Percentiles rank a stretch among this genome's conserved stretches.
Conservation (phyloP, 306 rosid genomes). For the Prosopis cineraria region DNA sequence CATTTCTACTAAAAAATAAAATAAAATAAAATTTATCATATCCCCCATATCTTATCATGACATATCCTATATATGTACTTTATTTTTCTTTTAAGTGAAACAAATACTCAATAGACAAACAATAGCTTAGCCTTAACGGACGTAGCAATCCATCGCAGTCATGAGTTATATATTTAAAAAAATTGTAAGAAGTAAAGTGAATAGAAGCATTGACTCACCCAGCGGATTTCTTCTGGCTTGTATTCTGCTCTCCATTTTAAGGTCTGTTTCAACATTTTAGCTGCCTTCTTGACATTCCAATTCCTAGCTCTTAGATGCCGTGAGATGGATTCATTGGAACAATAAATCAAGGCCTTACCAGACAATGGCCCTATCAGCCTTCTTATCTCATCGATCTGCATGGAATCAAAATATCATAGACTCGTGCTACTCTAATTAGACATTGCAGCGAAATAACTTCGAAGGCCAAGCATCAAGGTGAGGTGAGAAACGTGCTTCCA, state of each 20-base stretch:
- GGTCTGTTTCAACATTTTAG: background rate
- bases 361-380: slow-evolving; percentile 44
- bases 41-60: background rate
- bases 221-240: slow-evolving; percentile 4
- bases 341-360: background rate
- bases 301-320: slow-evolving; percentile 4
- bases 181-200: background rate
- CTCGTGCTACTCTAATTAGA: background rate
- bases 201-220: background rate
- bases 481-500: slow-evolving; percentile 5
- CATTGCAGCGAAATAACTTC: background rate
- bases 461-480: slow-evolving; percentile 14
- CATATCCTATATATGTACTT: background rate
- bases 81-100: background rate
- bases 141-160: background rate
- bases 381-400: slow-evolving; percentile 80
- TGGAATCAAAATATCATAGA: slow-evolving; percentile 21
- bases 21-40: no score
- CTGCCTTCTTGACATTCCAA: slow-evolving; percentile 4
- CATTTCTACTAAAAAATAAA: no score
- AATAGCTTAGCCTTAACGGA: background rate
- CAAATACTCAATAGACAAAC: background rate
- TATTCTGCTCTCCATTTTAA: slow-evolving; percentile 11
- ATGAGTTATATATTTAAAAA: background rate
- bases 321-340: slow-evolving; percentile 4